These are phyloP conservation scores for Xenoacremonium recifei DNA, from an alignment of 2,329 filamentous ascomycete genomes.

Conservation along the genomic window DNA sequence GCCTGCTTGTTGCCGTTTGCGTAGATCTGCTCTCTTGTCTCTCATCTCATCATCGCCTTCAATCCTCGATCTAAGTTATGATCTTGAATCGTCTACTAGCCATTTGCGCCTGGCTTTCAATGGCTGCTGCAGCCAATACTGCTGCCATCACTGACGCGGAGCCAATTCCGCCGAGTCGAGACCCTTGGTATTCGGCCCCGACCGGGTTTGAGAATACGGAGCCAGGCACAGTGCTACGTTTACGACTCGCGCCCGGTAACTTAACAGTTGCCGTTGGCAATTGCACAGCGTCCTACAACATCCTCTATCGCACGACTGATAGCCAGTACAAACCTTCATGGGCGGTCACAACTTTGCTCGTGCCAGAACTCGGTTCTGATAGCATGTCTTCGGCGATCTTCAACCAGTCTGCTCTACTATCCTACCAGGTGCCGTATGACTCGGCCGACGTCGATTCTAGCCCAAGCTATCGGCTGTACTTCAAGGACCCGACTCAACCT, in stretches of 20 bases:
- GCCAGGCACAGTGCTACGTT: constrained; percentile 22
- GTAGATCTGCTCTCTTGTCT: too few species aligned
- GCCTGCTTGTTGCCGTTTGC: too few species aligned
- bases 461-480: constrained; percentile 18
- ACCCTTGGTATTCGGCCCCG: constrained; percentile 25
- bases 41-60: too few species aligned
- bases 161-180: constrained; percentile 16
- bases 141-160: too few species aligned
- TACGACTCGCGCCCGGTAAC: constrained; percentile 22
- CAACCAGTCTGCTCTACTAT: constrained; percentile 16
- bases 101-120: too few species aligned
- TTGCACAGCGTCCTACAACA: constrained; percentile 18
- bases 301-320: constrained; percentile 24
- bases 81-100: too few species aligned
- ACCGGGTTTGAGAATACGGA: constrained; percentile 13
- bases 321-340: constrained; percentile 22
- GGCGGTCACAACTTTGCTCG: constrained; percentile 22
- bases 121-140: too few species aligned
- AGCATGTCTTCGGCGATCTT: constrained; percentile 12
- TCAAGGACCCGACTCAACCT: not conserved
- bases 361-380: constrained; percentile 14
- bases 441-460: constrained; percentile 21
- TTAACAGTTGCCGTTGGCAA: constrained; percentile 16
- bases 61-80: too few species aligned
- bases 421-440: constrained; percentile 23